phyloP scores from a whole-genome alignment of 2,329 filamentous ascomycete species.

The Kalmusia sp. region DNA sequence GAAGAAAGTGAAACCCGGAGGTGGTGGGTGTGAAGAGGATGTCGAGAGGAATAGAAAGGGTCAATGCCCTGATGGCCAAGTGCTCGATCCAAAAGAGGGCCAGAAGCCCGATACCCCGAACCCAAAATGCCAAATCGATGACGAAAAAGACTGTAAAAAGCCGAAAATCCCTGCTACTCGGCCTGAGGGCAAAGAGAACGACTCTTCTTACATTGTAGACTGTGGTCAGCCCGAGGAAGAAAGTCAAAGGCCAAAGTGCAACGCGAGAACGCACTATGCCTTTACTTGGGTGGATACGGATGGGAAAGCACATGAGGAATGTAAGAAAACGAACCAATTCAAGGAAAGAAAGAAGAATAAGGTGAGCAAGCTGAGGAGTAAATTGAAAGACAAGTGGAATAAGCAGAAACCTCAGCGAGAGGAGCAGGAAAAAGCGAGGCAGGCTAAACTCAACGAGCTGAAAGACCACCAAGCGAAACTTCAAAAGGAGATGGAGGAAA shows the following conservation, averaged over 20 bases:
- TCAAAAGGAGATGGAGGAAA: constrained; percentile 6
- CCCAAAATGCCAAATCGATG: constrained; percentile 12
- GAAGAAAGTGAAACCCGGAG: background rate
- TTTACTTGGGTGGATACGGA: constrained; percentile 5
- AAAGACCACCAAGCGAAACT: constrained; percentile 6
- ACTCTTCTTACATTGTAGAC: constrained; percentile 3
- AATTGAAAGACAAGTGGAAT: constrained; percentile 8
- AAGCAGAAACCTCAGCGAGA: constrained; percentile 11
- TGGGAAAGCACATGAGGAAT: constrained; percentile 7
- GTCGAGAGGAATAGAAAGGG: constrained; percentile 7
- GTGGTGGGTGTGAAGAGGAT: constrained; percentile 11
- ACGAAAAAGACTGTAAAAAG: constrained; percentile 11
- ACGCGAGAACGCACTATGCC: constrained; percentile 8
- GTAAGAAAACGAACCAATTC: constrained; percentile 12
- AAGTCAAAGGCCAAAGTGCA: constrained; percentile 7
- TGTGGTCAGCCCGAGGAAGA: constrained; percentile 8
- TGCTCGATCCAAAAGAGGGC: constrained; percentile 12
- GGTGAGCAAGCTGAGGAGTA: constrained; percentile 2
- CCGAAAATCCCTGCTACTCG: constrained; percentile 12
- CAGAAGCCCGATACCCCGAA: constrained; percentile 5
- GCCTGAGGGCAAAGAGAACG: constrained; percentile 6
- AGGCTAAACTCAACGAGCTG: constrained; percentile 7
- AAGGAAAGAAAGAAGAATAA: constrained; percentile 7
- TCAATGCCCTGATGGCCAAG: constrained; percentile 9
- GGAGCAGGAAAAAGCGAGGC: constrained; percentile 7